Percentiles rank a stretch among this genome's conserved stretches.
Evolutionary conservation across 108 stramenopile species (phyloP).

Genomic region (Nitzschia palea): DNA sequence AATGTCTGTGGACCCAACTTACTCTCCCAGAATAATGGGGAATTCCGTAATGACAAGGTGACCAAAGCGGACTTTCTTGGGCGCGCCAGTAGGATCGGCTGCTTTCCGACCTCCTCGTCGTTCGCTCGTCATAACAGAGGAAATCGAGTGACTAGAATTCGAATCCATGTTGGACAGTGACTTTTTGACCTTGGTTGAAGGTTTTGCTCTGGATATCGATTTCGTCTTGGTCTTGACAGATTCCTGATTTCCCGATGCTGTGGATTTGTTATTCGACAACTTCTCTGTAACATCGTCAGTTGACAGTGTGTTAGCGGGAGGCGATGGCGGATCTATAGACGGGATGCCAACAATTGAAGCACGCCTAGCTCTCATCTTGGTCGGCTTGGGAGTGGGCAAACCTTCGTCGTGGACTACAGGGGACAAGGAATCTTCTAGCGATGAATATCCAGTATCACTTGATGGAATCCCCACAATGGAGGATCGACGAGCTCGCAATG

Average conservation of each 20-base stretch:
- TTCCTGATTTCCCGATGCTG: no score
- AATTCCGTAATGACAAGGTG: conserved; percentile 16
- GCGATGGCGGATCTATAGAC: neutral
- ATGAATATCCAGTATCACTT: neutral
- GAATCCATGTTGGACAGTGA: neutral
- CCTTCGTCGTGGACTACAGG: neutral
- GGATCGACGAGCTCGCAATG: neutral
- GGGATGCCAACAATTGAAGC: neutral
- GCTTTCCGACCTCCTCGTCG: neutral
- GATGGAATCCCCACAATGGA: neutral
- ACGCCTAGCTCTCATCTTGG: neutral
- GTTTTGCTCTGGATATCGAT: no score
- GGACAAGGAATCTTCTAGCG: neutral
- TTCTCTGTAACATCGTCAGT: no score
- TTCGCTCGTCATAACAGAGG: neutral
- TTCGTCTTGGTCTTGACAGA: neutral
- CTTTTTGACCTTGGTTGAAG: neutral
- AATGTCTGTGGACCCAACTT: neutral
- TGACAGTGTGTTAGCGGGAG: no score
- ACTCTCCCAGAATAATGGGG: conserved; percentile 24
- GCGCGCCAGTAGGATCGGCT: neutral
- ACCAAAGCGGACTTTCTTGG: conserved; percentile 11
- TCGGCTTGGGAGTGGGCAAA: neutral
- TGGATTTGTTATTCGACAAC: no score
- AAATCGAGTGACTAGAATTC: no score